Base-by-base conservation (phyloP, 768 basidiomycete species). In the Tubosaeta sp. region DNA sequence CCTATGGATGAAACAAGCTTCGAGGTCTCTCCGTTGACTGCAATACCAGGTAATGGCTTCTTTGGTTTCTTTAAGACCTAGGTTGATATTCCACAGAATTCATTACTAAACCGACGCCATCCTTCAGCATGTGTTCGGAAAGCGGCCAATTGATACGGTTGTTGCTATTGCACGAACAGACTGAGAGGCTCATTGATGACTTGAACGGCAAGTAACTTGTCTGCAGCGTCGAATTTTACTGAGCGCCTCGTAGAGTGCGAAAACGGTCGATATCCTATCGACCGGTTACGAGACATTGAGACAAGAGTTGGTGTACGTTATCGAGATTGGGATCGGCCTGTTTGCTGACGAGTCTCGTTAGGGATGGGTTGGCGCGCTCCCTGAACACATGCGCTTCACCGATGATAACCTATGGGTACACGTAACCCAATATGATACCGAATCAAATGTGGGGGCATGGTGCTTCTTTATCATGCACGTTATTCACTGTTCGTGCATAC, bases 1-100 rank as follows among this genome's bases (percentile, higher is more conserved):
- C 89, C 89, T n/a, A 81, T 83, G 8, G 88, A 91, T 62, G 89
- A 91, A 67, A 83, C 86, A 9, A 84, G 80, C 65, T 91, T 91
- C 60, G 88, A 91, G 66, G 71, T 91, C 51, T 81, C 80, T 26
- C 80, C 81, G 25, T 48, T 71, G 50, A 59, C 70, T 11, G 57
- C 69, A 46, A 38, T 70, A 47, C 68, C 70, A 52, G 69, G 69
- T 72, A 56, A 47, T 45, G 26, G 7, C 12, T 51, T 37, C 16
- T 16, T 2, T 44, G 25, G 11, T 31, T 25, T 16, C 38, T 44
- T 27, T 17, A 4, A 29, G 54, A 33, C 39, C 5, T n/a, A 31
- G 5, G n/a, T 34, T 52, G 50, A 65, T 41, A 39, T 50, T 37
- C 5, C 5, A 27, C 59, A 84, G 89, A 91, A 71, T 89, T 84